phyloP scores from a whole-genome alignment of 768 basidiomycete genomes.

The Boletus patriciae region DNA sequence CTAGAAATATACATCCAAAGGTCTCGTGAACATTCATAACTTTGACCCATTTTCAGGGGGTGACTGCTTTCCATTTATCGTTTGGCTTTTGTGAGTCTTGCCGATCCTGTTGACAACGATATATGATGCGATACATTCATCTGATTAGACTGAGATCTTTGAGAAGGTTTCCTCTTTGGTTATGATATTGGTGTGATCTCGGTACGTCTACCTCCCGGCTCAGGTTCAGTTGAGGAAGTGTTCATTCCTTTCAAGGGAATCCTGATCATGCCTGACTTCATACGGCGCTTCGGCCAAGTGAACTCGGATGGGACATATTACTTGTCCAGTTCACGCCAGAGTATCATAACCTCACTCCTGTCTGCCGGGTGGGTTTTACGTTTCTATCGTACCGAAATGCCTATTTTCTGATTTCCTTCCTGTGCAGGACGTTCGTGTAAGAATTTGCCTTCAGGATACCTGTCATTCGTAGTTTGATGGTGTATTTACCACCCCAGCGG shows the following conservation, averaged over 20 bases:
- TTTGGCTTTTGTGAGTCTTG: constrained; percentile 1
- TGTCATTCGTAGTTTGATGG: background rate
- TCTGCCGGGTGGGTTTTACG: constrained; percentile 11
- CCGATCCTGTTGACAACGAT: background rate
- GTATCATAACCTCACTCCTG: constrained; percentile 19
- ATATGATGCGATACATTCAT: background rate
- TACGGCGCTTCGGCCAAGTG: constrained; percentile 14
- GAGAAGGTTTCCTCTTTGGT: constrained; percentile 16
- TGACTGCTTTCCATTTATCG: background rate
- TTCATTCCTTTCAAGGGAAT: constrained; percentile 6
- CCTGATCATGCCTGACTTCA: constrained; percentile 18
- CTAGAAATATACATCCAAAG: background rate
- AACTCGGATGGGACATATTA: constrained; percentile 11
- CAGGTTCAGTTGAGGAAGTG: background rate
- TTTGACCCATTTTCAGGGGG: constrained; percentile 8
- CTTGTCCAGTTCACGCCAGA: constrained; percentile 18
- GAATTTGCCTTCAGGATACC: background rate
- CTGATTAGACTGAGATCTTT: background rate
- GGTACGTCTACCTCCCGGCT: background rate
- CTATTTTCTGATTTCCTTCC: background rate
- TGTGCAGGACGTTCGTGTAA: constrained; percentile 16
- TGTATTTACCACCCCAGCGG: constrained; percentile 38
- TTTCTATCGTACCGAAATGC: too few species aligned
- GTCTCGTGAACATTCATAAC: background rate
- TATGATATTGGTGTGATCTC: constrained; percentile 19